phyloP scores from a whole-genome alignment of 1,284 basidiomycete genomes.

The Ganoderma boninense region DNA sequence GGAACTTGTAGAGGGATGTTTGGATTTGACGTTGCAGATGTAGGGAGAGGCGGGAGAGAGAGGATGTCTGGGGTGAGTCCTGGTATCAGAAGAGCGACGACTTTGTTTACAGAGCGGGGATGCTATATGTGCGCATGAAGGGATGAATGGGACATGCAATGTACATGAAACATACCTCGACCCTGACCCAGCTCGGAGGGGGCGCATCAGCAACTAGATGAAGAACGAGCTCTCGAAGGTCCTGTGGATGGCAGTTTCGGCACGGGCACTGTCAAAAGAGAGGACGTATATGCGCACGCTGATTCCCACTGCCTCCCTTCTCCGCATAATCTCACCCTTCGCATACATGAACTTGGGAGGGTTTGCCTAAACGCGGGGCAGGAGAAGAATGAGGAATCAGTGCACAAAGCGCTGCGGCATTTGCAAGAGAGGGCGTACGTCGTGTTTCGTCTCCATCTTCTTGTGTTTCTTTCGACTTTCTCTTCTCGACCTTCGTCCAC shows the following conservation, averaged over 20 bases:
- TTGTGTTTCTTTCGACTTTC: constrained; percentile 61
- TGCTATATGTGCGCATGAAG: constrained; percentile 57
- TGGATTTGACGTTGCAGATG: constrained; percentile 69
- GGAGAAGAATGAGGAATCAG: not conserved
- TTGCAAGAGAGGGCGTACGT: constrained; percentile 56
- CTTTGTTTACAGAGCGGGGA: constrained; percentile 73
- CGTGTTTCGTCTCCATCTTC: constrained; percentile 62
- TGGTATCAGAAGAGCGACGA: constrained; percentile 82
- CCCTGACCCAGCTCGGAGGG: constrained; percentile 83
- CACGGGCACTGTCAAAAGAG: not conserved
- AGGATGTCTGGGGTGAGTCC: constrained; percentile 80
- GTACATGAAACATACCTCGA: constrained; percentile 64
- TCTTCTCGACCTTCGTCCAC: constrained; percentile 81
- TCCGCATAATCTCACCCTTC: constrained; percentile 74
- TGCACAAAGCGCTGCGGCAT: constrained; percentile 9
- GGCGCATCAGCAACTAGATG: constrained; percentile 85
- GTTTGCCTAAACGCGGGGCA: constrained; percentile 49
- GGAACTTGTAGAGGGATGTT: constrained; percentile 75
- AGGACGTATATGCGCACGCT: constrained; percentile 59
- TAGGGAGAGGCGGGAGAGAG: constrained; percentile 71
- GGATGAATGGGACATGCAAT: constrained; percentile 4
- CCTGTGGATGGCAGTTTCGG: constrained; percentile 54
- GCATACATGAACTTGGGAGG: constrained; percentile 84
- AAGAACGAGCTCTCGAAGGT: constrained; percentile 84
- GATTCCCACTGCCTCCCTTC: constrained; percentile 78